Evolutionary conservation across 2,329 filamentous ascomycete species (phyloP).

Genomic region (Paecilomyces dactylethromorphus): DNA sequence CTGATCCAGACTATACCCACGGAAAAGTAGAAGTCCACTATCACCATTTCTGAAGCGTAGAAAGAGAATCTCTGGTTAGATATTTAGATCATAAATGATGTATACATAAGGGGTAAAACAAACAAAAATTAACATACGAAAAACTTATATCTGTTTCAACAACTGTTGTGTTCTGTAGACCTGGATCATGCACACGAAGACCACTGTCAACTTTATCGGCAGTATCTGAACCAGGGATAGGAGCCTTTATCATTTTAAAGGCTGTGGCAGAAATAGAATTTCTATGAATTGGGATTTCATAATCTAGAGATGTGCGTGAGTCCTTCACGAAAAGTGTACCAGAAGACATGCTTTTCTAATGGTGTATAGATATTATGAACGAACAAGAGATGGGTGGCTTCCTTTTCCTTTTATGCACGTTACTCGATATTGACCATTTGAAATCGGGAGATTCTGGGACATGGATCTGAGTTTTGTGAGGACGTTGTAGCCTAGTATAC

Average conservation of each 20-base stretch:
- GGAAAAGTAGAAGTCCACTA: slow-evolving; percentile 19
- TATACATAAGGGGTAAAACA: no score
- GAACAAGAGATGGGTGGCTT: no score
- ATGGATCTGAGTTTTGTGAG: no score
- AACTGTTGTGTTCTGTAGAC: slow-evolving; percentile 27
- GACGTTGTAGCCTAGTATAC: no score
- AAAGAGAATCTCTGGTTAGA: background rate
- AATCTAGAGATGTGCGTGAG: slow-evolving; percentile 19
- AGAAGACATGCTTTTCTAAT: slow-evolving; percentile 10
- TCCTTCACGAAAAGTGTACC: slow-evolving; percentile 17
- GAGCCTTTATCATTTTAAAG: slow-evolving; percentile 20
- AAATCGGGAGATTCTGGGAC: no score
- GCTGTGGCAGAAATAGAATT: slow-evolving; percentile 22
- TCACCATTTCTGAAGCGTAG: slow-evolving; percentile 18
- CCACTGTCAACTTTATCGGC: slow-evolving; percentile 19
- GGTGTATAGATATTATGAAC: background rate
- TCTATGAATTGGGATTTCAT: slow-evolving; percentile 20
- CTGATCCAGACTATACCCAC: slow-evolving; percentile 22
- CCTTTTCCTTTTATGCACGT: no score
- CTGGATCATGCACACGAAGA: slow-evolving; percentile 27
- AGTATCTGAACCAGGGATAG: slow-evolving; percentile 7
- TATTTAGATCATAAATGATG: background rate
- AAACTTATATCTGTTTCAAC: slow-evolving; percentile 23
- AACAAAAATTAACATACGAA: slow-evolving; percentile 15
- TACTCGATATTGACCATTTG: no score